Evolutionary conservation across 108 stramenopile genomes (phyloP).

Genomic region (Pseudonitzschia multistriata): DNA sequence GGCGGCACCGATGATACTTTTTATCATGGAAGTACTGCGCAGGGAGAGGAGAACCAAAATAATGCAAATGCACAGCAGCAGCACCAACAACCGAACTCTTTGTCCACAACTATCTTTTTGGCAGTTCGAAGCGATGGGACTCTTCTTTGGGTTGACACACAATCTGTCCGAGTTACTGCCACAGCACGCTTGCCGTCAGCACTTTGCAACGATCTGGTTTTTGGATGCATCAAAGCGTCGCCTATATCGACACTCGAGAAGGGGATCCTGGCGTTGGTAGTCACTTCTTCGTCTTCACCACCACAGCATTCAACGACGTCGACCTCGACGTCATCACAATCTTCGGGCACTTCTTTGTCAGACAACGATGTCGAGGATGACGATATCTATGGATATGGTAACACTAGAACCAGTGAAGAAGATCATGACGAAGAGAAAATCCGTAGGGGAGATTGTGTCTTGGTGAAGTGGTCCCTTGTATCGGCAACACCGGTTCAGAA

Average conservation of each 20-base stretch:
- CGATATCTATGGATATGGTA: neutral
- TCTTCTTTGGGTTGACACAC: constrained; percentile 30
- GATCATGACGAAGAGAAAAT: neutral
- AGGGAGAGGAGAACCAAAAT: neutral
- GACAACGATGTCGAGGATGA: constrained; percentile 3
- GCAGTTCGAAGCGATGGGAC: constrained; percentile 30
- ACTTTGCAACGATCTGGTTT: neutral
- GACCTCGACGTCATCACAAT: neutral
- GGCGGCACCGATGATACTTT: too few relatives aligned
- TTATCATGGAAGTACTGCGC: too few relatives aligned
- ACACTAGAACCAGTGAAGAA: neutral
- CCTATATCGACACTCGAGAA: constrained; percentile 1
- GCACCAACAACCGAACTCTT: constrained; percentile 6
- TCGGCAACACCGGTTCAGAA: constrained; percentile 13
- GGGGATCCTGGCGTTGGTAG: neutral
- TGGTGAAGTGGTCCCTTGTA: constrained; percentile 6
- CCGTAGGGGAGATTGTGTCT: neutral
- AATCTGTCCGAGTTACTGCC: constrained; percentile 13
- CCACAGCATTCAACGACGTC: too few relatives aligned
- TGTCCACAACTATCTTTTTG: constrained; percentile 19
- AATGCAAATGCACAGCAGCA: neutral
- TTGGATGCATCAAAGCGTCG: constrained; percentile 6
- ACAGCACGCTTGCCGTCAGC: constrained; percentile 12
- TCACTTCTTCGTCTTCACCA: neutral
- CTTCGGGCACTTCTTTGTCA: neutral